phyloP scores from a whole-genome alignment of 768 basidiomycete genomes.

The Arthromyces matolae region DNA sequence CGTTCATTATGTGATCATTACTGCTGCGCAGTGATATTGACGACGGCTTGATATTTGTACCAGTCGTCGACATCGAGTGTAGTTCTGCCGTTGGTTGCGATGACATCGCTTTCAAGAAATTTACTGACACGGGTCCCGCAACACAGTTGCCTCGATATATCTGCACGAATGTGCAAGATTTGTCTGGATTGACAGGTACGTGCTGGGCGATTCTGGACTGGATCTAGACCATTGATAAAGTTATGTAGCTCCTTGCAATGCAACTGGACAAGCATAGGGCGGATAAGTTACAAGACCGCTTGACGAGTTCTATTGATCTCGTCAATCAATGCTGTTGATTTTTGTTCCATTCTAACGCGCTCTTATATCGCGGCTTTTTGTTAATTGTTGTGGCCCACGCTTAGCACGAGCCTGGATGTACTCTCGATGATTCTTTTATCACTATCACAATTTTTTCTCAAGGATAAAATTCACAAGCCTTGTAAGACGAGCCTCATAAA shows the following conservation, averaged over 20 bases:
- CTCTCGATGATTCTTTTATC: no score
- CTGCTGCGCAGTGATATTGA: neutral
- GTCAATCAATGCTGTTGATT: no score
- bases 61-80: constrained; percentile 51
- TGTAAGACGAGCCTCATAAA: no score
- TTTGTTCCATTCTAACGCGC: no score
- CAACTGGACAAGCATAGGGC: constrained; percentile 13
- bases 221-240: neutral
- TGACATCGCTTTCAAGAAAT: constrained; percentile 38
- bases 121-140: constrained; percentile 35
- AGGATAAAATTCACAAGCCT: no score
- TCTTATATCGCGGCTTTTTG: no score
- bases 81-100: constrained; percentile 45
- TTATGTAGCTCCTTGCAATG: constrained; percentile 23
- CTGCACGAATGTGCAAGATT: constrained; percentile 43
- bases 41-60: neutral
- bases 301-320: neutral
- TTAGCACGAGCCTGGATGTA: neutral
- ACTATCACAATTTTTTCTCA: no score
- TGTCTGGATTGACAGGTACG: constrained; percentile 33
- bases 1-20: neutral
- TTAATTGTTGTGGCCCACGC: no score
- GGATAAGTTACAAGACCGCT: neutral
- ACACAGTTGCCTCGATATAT: constrained; percentile 35
- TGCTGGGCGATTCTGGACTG: neutral